phyloP scores from a whole-genome alignment of 306 rosid genomes.

The Prunus dulcis region DNA sequence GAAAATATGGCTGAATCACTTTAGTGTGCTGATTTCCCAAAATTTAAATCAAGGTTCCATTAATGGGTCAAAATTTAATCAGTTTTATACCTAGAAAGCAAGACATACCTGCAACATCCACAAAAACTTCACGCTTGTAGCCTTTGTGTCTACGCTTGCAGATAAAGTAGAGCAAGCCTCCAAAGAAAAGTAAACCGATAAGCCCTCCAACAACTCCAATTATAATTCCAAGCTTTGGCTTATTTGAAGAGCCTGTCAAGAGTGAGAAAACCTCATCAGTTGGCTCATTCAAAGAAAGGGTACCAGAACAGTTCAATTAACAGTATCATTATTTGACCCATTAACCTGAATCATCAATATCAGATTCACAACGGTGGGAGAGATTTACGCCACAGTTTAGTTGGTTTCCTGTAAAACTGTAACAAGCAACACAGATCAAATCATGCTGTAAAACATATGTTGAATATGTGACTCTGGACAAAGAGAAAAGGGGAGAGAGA shows the following conservation, averaged over 20 bases:
- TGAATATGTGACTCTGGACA: background rate
- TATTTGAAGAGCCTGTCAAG: constrained; percentile 56
- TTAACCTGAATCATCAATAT: constrained; percentile 58
- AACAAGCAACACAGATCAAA: constrained; percentile 27
- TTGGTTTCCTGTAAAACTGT: constrained; percentile 86
- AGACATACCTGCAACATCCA: constrained; percentile 91
- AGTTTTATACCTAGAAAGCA: constrained; percentile 21
- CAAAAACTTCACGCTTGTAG: constrained; percentile 75
- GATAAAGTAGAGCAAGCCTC: constrained; percentile 52
- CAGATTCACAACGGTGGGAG: constrained; percentile 49
- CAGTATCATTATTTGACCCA: constrained; percentile 19
- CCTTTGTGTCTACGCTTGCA: constrained; percentile 60
- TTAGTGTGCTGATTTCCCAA: background rate
- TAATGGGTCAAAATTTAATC: background rate
- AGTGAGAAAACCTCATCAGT: constrained; percentile 21
- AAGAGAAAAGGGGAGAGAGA: background rate
- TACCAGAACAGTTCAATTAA: constrained; percentile 5
- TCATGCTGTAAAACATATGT: background rate
- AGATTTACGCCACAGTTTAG: constrained; percentile 61
- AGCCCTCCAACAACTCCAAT: constrained; percentile 68
- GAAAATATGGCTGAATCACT: background rate
- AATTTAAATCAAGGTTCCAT: background rate
- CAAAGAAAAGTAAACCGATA: constrained; percentile 43
- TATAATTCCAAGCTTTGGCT: constrained; percentile 60
- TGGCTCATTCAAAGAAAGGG: constrained; percentile 18